Conservation (phyloP, 148 eudicot genomes). For the Nyssa sinensis region DNA sequence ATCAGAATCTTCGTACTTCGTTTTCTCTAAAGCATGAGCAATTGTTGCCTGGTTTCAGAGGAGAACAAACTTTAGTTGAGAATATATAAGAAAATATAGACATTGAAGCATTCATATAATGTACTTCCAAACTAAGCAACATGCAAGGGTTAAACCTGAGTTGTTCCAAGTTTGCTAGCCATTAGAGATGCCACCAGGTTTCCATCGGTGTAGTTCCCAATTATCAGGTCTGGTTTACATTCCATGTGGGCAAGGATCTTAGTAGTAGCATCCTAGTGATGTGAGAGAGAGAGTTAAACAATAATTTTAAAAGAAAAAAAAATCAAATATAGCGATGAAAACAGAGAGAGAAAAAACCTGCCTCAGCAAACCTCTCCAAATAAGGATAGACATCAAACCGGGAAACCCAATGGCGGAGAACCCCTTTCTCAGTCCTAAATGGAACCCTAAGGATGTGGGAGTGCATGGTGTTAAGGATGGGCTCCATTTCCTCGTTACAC, state of each 20-base stretch:
- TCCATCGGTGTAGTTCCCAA: slow-evolving; percentile 85
- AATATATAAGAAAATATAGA: too few relatives aligned
- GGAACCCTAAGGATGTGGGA: slow-evolving; percentile 62
- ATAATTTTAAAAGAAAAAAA: neutral
- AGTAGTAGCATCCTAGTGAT: slow-evolving; percentile 43
- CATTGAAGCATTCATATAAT: too few relatives aligned
- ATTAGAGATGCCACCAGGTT: slow-evolving; percentile 68
- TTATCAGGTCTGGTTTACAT: slow-evolving; percentile 62
- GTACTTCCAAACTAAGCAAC: too few relatives aligned
- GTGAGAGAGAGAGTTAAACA: neutral
- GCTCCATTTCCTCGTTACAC: slow-evolving; percentile 61
- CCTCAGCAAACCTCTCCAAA: slow-evolving; percentile 53
- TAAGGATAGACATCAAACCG: slow-evolving; percentile 64
- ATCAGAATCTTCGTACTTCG: slow-evolving; percentile 61
- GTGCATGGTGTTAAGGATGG: slow-evolving; percentile 44
- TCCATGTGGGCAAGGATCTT: slow-evolving; percentile 53
- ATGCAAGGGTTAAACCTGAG: too few relatives aligned
- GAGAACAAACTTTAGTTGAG: neutral
- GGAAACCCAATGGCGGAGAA: slow-evolving; percentile 61
- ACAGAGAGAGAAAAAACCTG: slow-evolving; percentile 13
- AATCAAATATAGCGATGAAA: neutral
- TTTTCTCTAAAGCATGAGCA: slow-evolving; percentile 66
- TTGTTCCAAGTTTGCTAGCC: slow-evolving; percentile 62
- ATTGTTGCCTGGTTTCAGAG: slow-evolving; percentile 45
- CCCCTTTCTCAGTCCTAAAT: slow-evolving; percentile 45